Base-by-base conservation (phyloP, 2,329 filamentous ascomycete genomes). In the Apiospora rasikravindrae region DNA sequence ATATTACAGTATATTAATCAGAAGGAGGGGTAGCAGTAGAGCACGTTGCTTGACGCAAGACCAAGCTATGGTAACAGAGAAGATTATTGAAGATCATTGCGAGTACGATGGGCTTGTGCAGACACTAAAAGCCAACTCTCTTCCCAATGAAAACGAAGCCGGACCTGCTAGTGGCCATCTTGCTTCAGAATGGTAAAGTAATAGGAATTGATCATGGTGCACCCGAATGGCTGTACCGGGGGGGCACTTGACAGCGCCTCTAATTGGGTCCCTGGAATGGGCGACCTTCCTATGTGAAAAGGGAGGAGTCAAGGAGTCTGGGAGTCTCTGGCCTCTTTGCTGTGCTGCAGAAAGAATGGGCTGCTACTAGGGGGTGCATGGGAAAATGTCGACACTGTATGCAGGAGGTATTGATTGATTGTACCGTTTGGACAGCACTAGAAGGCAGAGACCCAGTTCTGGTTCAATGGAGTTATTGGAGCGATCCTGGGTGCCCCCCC, bases 401-500 rank as follows among this genome's bases (percentile, higher is more conserved):
- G 57, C 57, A 64, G 57, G 57, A 64, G 57, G 57, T 64, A 37
- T 64, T 64, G 33, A 64, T 61, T 61, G 53, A 33, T 37, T 61
- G 53, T 61, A 61, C 29, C 29, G 19, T 19, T 24, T 16, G 33
- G 53, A 61, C 53, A 33, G 29, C 53, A 10, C 53, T 61, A 61
- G 29, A 37, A 61, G 22, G 22, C 45, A 49, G 53, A 26, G 57
- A n/a, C 57, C 57, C 57, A 64, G 57, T 64, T n/a, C 22, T 64
- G 57, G 57, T 33, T 14, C 57, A n/a, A 45, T 68, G 67, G 67
- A 68, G 67, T 37, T 29, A 45, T 68, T 68, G 67, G 45, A 47
- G 67, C 67, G 67, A 68, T 68, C 40, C 67, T 68, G 67, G 51
- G 51, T 29, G 14, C 53, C 33, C 57, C 57, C 53, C 33, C 57